phyloP scores from a whole-genome alignment of 768 basidiomycete species.

The Naematelia encephala region DNA sequence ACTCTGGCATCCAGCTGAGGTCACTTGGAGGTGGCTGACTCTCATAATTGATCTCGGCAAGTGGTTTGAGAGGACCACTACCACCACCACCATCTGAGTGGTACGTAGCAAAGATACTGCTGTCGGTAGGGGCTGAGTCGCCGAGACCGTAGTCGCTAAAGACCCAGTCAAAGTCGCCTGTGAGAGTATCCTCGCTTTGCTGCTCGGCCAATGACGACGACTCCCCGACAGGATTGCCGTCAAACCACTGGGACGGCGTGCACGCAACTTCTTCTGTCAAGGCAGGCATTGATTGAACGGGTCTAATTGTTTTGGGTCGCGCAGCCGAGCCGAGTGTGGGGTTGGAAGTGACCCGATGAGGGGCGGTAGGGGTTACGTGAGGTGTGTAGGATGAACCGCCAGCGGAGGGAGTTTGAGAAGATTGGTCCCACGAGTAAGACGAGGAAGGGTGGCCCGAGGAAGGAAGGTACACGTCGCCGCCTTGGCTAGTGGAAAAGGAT shows the following conservation, averaged over 20 bases:
- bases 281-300: conserved; percentile 37
- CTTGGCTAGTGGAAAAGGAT: not conserved
- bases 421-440: conserved; percentile 35
- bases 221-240: conserved; percentile 11
- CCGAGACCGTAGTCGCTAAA: conserved; percentile 32
- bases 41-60: not conserved
- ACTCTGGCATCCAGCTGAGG: conserved; percentile 12
- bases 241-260: conserved; percentile 27
- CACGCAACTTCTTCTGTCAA: conserved; percentile 32
- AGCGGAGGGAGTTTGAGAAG: conserved; percentile 16
- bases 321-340: conserved; percentile 25
- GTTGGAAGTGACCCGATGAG: conserved; percentile 37
- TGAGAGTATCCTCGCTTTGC: conserved; percentile 22
- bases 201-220: conserved; percentile 7
- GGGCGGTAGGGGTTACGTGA: conserved; percentile 14
- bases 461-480: conserved; percentile 10
- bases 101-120: conserved; percentile 37
- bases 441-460: not conserved
- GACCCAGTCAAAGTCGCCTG: conserved; percentile 36
- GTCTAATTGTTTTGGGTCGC: conserved; percentile 21
- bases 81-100: conserved; percentile 3
- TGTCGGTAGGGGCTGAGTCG: conserved; percentile 16
- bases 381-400: conserved; percentile 33
- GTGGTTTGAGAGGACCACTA: not conserved
- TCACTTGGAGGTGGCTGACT: not conserved